phyloP scores from a whole-genome alignment of 495 filamentous ascomycete species.

The Filosporella fistucella region DNA sequence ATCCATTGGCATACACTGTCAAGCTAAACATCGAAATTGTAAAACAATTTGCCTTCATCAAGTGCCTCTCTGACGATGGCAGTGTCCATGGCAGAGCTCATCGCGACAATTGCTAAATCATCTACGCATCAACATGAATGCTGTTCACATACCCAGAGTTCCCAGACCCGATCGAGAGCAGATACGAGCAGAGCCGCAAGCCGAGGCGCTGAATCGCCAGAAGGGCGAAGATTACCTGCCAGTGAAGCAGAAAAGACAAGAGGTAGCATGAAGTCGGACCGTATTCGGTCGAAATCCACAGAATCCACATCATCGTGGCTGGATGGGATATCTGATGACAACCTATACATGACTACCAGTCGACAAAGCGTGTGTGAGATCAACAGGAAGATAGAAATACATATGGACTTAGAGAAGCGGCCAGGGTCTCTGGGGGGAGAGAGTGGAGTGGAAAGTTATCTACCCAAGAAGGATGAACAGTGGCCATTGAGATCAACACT shows the following conservation, averaged over 20 bases:
- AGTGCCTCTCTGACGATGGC: background rate
- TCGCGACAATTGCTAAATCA: conserved; percentile 17
- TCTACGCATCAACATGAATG: background rate
- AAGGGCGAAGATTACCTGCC: too few species aligned
- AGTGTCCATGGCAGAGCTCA: conserved; percentile 44
- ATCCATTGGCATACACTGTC: conserved; percentile 46
- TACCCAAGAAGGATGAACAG: too few species aligned
- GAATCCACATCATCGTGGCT: background rate
- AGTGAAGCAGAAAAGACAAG: background rate
- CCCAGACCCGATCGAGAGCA: background rate
- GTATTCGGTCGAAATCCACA: background rate
- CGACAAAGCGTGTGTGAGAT: background rate
- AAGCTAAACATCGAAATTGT: conserved; percentile 42
- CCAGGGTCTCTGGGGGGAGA: too few species aligned
- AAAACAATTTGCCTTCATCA: background rate
- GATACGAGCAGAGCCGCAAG: too few species aligned
- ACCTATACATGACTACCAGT: background rate
- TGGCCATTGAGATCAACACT: too few species aligned
- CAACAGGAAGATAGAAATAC: conserved; percentile 4
- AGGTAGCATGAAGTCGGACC: background rate
- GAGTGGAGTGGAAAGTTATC: too few species aligned
- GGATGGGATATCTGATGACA: background rate
- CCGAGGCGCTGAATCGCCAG: too few species aligned
- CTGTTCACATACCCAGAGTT: background rate
- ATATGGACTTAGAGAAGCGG: background rate